Evolutionary conservation across 768 basidiomycete genomes (phyloP).

Genomic region (Termitomyces sp.): DNA sequence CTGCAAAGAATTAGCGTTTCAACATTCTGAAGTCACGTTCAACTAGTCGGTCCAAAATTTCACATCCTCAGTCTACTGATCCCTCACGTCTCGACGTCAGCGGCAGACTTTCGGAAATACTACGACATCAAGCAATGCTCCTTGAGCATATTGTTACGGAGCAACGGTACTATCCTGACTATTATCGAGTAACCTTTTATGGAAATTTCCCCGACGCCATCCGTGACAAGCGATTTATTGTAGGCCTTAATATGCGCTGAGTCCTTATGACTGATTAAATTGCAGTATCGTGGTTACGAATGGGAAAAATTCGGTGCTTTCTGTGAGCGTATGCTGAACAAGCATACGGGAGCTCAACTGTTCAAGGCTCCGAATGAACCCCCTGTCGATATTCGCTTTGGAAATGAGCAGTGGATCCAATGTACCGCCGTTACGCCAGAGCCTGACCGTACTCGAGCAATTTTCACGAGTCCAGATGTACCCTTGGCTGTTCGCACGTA

Average conservation of each 20-base stretch:
- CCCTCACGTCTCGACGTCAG: slow-evolving; percentile 28
- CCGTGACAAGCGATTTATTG: slow-evolving; percentile 87
- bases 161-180: slow-evolving; percentile 85
- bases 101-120: slow-evolving; percentile 76
- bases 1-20: slow-evolving; percentile 84
- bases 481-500: slow-evolving; percentile 75
- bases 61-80: neutral
- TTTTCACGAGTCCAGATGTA: slow-evolving; percentile 85
- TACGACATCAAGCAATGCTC: slow-evolving; percentile 82
- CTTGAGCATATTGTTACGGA: slow-evolving; percentile 82
- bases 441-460: slow-evolving; percentile 67
- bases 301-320: slow-evolving; percentile 92
- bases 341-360: slow-evolving; percentile 81
- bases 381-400: slow-evolving; percentile 72
- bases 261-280: slow-evolving; percentile 4
- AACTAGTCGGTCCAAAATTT: slow-evolving; percentile 60
- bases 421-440: slow-evolving; percentile 84
- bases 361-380: slow-evolving; percentile 73
- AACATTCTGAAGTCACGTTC: slow-evolving; percentile 87
- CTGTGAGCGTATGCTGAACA: slow-evolving; percentile 88
- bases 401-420: slow-evolving; percentile 82
- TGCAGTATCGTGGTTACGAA: slow-evolving; percentile 86
- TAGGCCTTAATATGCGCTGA: slow-evolving; percentile 28
- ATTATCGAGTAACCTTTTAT: slow-evolving; percentile 91
- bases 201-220: slow-evolving; percentile 87